Evolutionary conservation across 169 alveolate genomes (phyloP), one percentile per base, ranked within the genome.

Genomic region (Babesia caballi): DNA sequence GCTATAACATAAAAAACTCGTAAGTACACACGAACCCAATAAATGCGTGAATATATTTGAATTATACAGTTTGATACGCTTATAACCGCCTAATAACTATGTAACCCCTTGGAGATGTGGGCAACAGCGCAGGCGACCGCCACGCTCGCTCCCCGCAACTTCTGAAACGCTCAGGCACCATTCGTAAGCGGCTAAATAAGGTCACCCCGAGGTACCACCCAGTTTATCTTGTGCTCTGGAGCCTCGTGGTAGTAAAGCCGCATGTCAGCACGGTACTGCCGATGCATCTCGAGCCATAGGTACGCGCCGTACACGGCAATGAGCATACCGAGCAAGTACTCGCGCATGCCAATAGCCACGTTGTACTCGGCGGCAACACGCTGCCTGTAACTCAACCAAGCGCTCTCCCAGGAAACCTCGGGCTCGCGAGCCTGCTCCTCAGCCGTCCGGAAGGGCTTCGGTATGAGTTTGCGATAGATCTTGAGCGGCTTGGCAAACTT

Each of bases 161-260:
- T 17, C 7, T 12, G 44, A 3, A 38, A 17, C 15, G 7, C 15
- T 8, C 17, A 38, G 2, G 14, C 14, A 38, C 1, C 44, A 38
- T 38, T 14, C 4, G 2, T 5, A 47, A 47, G 35, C 1, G 15
- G 42, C 32, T 69, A 87, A 33, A 88, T 80, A 41, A 92, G 90
- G 66, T 92, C 95, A 0, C 96, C 96, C 9, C 96, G 81, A 8
- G 96, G 96, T 23, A 75, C 85, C 59, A 93, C 94, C 96, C 96
- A 93, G 71, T 91, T 91, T 63, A 91, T 65, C 73, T 93, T 93
- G 80, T 91, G 94, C 69, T 93, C 96, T 12, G 96, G 96, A 3
- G 96, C 96, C 74, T 91, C 95, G 56, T 89, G 82, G 74, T 93
- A 93, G 83, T 81, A 93, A 21, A 93, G 92, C 67, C 93, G 85